These are phyloP conservation scores for Fagopyrum homotropicum DNA, from an alignment of 148 eudicot genomes.

Conservation along the genomic window DNA sequence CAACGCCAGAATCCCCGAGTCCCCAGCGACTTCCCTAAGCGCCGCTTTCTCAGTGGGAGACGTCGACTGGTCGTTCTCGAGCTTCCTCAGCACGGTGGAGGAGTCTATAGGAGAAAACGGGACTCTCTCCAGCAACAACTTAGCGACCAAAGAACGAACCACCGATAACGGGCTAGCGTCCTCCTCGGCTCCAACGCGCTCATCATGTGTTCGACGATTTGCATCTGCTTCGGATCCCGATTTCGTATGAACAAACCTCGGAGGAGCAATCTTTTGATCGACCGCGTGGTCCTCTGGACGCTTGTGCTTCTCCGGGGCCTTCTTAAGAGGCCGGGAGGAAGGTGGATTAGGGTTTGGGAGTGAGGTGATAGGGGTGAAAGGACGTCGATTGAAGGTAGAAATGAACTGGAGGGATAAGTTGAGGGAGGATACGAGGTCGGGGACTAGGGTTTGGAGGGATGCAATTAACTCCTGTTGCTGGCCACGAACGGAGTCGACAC, in stretches of 20 bases:
- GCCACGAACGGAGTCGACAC: conserved; percentile 37
- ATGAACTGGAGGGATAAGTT: conserved; percentile 61
- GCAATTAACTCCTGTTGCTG: conserved; percentile 54
- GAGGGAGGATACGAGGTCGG: conserved; percentile 71
- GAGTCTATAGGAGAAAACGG: conserved; percentile 71
- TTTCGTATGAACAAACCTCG: conserved; percentile 15
- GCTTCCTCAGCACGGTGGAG: conserved; percentile 58
- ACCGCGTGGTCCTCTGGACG: conserved; percentile 10
- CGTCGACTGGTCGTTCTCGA: conserved; percentile 46
- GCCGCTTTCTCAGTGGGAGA: conserved; percentile 53
- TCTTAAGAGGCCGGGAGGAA: conserved; percentile 14
- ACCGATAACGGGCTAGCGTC: conserved; percentile 36
- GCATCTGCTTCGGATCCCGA: conserved; percentile 15
- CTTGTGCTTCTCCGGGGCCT: conserved; percentile 17
- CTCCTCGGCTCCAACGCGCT: conserved; percentile 21
- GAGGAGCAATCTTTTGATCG: conserved; percentile 10
- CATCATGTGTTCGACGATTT: conserved; percentile 10
- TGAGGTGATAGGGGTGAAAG: conserved; percentile 39
- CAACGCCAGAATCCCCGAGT: conserved; percentile 52
- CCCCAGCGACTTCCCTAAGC: conserved; percentile 59
- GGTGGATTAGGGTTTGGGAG: conserved; percentile 29
- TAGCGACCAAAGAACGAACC: conserved; percentile 69
- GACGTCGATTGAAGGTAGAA: conserved; percentile 51
- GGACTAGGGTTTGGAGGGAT: conserved; percentile 68
- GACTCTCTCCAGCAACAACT: conserved; percentile 60